Evolutionary conservation across 768 basidiomycete species (phyloP).

Genomic region (Clathrus columnatus): DNA sequence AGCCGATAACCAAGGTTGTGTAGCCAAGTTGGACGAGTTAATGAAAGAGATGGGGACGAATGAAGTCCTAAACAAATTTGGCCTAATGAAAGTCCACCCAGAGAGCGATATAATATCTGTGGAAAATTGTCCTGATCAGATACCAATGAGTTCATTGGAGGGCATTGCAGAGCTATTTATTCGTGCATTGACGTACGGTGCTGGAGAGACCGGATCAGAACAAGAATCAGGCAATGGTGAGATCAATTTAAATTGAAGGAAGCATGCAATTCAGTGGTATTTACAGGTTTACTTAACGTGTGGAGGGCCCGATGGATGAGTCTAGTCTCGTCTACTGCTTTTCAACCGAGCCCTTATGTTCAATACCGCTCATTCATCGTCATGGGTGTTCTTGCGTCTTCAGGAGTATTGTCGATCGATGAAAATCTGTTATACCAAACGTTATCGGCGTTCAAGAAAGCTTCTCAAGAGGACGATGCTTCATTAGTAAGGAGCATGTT

Average conservation of each 20-base stretch:
- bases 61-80: conserved; percentile 61
- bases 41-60: conserved; percentile 52
- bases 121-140: conserved; percentile 45
- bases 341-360: conserved; percentile 82
- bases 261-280: no score
- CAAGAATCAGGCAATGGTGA: neutral
- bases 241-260: neutral
- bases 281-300: conserved; percentile 64
- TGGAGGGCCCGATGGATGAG: conserved; percentile 96
- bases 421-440: conserved; percentile 93
- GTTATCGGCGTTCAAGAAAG: conserved; percentile 74
- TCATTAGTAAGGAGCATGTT: conserved; percentile 80
- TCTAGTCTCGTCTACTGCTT: conserved; percentile 77
- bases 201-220: conserved; percentile 58
- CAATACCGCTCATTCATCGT: conserved; percentile 83
- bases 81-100: conserved; percentile 51
- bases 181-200: conserved; percentile 51
- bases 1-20: conserved; percentile 45
- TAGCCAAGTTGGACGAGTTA: conserved; percentile 50
- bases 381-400: conserved; percentile 70
- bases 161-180: conserved; percentile 53
- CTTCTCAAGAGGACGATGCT: conserved; percentile 62
- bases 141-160: conserved; percentile 58
- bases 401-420: conserved; percentile 55
- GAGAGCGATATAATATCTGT: conserved; percentile 60